Evolutionary conservation across 1,284 basidiomycete genomes (phyloP).

Genomic region (Trichosporon sp.): DNA sequence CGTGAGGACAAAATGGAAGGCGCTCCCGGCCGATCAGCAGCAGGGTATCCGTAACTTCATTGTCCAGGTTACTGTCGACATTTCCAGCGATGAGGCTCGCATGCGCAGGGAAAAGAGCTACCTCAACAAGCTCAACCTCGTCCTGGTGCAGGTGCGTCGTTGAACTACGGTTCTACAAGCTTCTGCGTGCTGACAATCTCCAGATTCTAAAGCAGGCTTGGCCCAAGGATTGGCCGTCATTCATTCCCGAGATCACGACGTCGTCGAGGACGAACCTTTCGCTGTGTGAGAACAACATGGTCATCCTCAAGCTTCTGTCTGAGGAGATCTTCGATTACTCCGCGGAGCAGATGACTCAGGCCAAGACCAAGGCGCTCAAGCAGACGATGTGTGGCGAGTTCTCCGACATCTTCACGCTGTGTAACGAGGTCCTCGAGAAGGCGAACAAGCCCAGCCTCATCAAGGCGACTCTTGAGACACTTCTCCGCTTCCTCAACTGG

Average conservation of each 20-base stretch:
- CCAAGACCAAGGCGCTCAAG: constrained; percentile 96
- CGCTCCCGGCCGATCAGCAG: constrained; percentile 88
- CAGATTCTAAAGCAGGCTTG: constrained; percentile 99
- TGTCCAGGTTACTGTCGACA: constrained; percentile 88
- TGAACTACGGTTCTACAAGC: neutral
- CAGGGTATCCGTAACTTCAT: constrained; percentile 97
- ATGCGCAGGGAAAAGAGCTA: constrained; percentile 94
- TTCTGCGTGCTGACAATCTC: neutral
- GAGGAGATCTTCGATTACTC: constrained; percentile 99
- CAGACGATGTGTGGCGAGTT: constrained; percentile 98
- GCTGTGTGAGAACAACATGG: constrained; percentile 99
- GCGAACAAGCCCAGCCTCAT: constrained; percentile 96
- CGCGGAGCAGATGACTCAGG: constrained; percentile 97
- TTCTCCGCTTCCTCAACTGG: constrained; percentile 97
- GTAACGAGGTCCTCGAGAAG: constrained; percentile 94
- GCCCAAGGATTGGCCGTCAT: constrained; percentile 99
- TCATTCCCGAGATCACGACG: constrained; percentile 96
- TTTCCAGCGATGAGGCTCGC: constrained; percentile 81
- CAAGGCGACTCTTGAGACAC: constrained; percentile 92
- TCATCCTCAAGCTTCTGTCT: constrained; percentile 94
- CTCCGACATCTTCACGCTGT: constrained; percentile 92
- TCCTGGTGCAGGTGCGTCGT: constrained; percentile 79
- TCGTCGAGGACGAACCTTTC: constrained; percentile 95
- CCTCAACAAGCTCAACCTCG: constrained; percentile 95
- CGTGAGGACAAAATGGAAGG: constrained; percentile 93